Conservation (phyloP, 805 yeast genomes). For the Yarrowia yakushimensis region DNA sequence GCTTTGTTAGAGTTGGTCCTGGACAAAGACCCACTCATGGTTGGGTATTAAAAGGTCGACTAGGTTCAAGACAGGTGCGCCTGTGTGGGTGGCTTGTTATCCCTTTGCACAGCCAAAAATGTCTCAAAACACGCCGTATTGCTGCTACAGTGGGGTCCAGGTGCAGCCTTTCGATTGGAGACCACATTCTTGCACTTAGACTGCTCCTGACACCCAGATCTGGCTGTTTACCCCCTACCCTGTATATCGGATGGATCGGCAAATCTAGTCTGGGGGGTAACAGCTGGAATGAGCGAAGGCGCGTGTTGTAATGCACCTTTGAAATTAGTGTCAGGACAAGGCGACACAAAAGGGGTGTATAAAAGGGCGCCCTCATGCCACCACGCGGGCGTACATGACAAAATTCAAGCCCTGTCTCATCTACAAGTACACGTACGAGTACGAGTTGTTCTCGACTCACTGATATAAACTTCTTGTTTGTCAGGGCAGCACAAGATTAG, state of each 20-base stretch:
- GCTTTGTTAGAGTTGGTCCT: not conserved
- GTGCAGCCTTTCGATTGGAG: no score
- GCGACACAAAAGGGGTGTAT: not conserved
- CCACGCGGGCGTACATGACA: not conserved
- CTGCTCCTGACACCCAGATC: not conserved
- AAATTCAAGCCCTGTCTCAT: not conserved
- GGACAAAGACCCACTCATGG: not conserved
- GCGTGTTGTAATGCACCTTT: not conserved
- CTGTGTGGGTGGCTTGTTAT: not conserved
- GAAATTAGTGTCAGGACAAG: no score
- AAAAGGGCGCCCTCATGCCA: not conserved
- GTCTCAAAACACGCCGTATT: not conserved
- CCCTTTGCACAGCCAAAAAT: not conserved
- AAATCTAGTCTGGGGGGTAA: not conserved
- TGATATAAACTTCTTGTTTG: not conserved
- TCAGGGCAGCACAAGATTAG: not conserved
- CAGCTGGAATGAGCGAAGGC: conserved; percentile 16
- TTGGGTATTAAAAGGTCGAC: not conserved
- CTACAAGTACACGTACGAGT: no score
- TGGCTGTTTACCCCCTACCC: conserved; percentile 12
- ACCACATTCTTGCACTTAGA: not conserved
- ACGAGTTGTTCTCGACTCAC: no score
- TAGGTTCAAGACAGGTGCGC: not conserved
- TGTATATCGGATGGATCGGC: conserved; percentile 24
- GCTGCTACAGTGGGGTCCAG: not conserved